A percentile compares a stretch with the other conserved stretches of the same genome.
phyloP scores from a whole-genome alignment of 2,329 filamentous ascomycete genomes.

The Colletotrichum camelliae region DNA sequence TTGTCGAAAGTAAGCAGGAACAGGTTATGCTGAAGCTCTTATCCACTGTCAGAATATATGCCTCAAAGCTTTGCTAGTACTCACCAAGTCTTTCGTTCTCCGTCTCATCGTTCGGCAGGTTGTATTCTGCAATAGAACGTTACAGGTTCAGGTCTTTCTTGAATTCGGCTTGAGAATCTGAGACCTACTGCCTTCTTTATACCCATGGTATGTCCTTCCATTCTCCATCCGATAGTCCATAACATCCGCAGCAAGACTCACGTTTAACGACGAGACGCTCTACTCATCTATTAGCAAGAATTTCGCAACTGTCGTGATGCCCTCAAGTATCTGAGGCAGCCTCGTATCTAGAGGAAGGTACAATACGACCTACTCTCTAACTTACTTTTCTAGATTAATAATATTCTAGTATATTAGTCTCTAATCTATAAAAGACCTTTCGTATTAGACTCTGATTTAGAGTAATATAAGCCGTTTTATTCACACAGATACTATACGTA shows the following conservation, averaged over 20 bases:
- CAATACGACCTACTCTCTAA: too few species aligned
- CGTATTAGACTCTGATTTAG: too few species aligned
- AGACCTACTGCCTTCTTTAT: neutral
- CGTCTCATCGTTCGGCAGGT: neutral
- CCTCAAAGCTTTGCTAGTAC: neutral
- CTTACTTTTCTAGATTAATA: too few species aligned
- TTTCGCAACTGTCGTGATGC: too few species aligned
- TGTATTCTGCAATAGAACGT: neutral
- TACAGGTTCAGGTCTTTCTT: too few species aligned
- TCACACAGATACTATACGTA: too few species aligned
- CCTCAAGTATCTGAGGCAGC: too few species aligned
- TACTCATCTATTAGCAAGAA: neutral
- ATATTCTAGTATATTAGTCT: too few species aligned
- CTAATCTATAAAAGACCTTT: too few species aligned
- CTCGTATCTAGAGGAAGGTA: too few species aligned
- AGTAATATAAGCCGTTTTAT: too few species aligned
- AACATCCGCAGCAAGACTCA: neutral
- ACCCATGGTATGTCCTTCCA: neutral
- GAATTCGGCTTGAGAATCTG: too few species aligned
- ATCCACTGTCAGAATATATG: neutral
- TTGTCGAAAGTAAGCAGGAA: conserved; percentile 35
- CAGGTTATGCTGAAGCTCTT: conserved; percentile 42
- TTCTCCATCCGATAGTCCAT: neutral
- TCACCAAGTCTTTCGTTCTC: conserved; percentile 6
- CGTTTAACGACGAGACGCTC: neutral